A percentile compares a stretch with the other conserved stretches of the same genome.
Evolutionary conservation across 495 filamentous ascomycete genomes (phyloP).

Genomic region (Aspergillus haitiensis): DNA sequence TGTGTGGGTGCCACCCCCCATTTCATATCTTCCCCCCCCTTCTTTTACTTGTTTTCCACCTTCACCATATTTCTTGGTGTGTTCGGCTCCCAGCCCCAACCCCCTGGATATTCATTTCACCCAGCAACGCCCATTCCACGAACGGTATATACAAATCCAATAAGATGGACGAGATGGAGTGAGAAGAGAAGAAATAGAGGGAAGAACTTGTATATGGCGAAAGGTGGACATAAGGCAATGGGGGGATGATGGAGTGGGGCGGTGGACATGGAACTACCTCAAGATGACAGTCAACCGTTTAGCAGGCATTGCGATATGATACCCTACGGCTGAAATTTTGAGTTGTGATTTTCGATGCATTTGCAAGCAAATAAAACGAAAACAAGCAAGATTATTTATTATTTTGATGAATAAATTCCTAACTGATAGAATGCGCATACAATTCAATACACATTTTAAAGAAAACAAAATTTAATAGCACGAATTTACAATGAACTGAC

Average conservation of each 20-base stretch:
- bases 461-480: background rate
- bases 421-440: slow-evolving; percentile 19
- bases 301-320: slow-evolving; percentile 55
- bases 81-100: slow-evolving; percentile 12
- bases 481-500: no score
- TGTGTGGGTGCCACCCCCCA: background rate
- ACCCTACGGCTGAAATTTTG: slow-evolving; percentile 50
- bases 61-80: slow-evolving; percentile 23
- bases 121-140: background rate
- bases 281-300: slow-evolving; percentile 49
- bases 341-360: slow-evolving; percentile 35
- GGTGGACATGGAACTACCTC: slow-evolving; percentile 11
- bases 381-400: slow-evolving; percentile 10
- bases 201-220: background rate
- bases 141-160: background rate
- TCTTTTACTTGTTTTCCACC: slow-evolving; percentile 13
- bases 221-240: background rate
- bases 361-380: slow-evolving; percentile 26
- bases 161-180: background rate
- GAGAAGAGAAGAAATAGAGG: background rate
- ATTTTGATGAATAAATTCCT: slow-evolving; percentile 19
- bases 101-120: slow-evolving; percentile 10
- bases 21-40: slow-evolving; percentile 10
- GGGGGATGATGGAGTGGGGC: background rate
- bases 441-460: background rate